These are phyloP conservation scores for Pochonia chlamydosporia DNA, from an alignment of 2,329 filamentous ascomycete species.

Conservation along the genomic window DNA sequence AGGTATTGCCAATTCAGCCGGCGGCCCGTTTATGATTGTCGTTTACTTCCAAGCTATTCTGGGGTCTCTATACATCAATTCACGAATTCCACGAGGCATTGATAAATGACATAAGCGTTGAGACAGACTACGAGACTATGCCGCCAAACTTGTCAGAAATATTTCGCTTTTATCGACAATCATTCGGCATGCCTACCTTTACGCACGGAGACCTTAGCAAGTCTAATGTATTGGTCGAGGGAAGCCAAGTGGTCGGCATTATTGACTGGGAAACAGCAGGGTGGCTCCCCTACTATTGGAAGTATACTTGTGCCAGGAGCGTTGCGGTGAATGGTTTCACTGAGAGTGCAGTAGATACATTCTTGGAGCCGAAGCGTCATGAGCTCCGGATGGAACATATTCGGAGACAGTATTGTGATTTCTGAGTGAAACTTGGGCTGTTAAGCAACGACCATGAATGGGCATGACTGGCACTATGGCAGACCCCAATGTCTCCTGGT, in stretches of 20 bases:
- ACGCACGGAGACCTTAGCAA: constrained; percentile 40
- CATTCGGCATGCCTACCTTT: constrained; percentile 30
- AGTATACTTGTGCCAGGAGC: constrained; percentile 17
- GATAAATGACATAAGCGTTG: constrained; percentile 16
- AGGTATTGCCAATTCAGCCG: constrained; percentile 16
- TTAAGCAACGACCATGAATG: too few relatives aligned
- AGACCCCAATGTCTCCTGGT: too few relatives aligned
- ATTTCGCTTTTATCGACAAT: constrained; percentile 25
- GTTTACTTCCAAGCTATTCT: constrained; percentile 14
- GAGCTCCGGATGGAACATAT: too few relatives aligned
- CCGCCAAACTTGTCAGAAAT: constrained; percentile 23
- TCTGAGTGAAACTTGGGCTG: too few relatives aligned
- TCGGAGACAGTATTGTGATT: too few relatives aligned
- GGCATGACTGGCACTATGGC: too few relatives aligned
- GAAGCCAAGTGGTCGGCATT: constrained; percentile 39
- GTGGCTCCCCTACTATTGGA: constrained; percentile 29
- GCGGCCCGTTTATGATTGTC: constrained; percentile 20
- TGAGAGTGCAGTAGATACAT: too few relatives aligned
- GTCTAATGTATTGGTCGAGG: constrained; percentile 35
- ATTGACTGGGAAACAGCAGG: constrained; percentile 29
- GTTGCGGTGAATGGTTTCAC: too few relatives aligned
- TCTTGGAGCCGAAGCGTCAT: too few relatives aligned
- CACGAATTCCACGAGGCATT: constrained; percentile 27
- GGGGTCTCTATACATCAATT: constrained; percentile 24
- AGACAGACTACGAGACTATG: constrained; percentile 9